These are phyloP conservation scores for Diaporthe vaccinii DNA, from an alignment of 2,329 filamentous ascomycete genomes.

Conservation along the genomic window DNA sequence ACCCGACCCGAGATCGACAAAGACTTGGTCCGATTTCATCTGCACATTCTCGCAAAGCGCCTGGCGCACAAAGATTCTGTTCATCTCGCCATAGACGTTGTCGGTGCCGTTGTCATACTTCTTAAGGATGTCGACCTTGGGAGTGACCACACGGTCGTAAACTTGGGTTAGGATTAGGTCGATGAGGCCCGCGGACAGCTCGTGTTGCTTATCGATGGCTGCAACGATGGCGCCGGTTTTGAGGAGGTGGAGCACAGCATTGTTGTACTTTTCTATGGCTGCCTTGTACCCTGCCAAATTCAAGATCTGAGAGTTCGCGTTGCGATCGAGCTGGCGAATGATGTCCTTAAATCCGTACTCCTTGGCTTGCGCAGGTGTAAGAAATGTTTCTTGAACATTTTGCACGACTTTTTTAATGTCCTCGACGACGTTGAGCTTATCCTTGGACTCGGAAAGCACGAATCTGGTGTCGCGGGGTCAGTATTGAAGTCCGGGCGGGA, in stretches of 20 bases:
- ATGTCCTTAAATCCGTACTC: slow-evolving; percentile 75
- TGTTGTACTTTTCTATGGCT: slow-evolving; percentile 84
- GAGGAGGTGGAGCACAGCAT: slow-evolving; percentile 74
- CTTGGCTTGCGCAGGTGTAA: slow-evolving; percentile 77
- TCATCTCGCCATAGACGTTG: slow-evolving; percentile 94
- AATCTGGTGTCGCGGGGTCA: slow-evolving; percentile 62
- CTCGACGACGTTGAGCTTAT: slow-evolving; percentile 82
- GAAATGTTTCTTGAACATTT: slow-evolving; percentile 80
- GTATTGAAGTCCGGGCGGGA: background rate
- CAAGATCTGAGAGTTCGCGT: slow-evolving; percentile 75
- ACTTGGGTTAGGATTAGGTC: slow-evolving; percentile 88
- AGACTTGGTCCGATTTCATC: slow-evolving; percentile 86
- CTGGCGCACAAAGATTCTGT: slow-evolving; percentile 85
- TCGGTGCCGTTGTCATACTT: slow-evolving; percentile 92
- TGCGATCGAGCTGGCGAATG: slow-evolving; percentile 81
- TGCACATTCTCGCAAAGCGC: slow-evolving; percentile 83
- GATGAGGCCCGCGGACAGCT: slow-evolving; percentile 79
- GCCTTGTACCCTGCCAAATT: slow-evolving; percentile 77
- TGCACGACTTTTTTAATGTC: slow-evolving; percentile 80
- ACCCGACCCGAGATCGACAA: slow-evolving; percentile 94
- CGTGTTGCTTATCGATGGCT: slow-evolving; percentile 77
- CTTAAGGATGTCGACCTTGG: slow-evolving; percentile 84
- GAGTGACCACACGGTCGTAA: slow-evolving; percentile 93
- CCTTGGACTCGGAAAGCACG: slow-evolving; percentile 82
- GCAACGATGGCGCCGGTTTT: slow-evolving; percentile 78